Base-by-base conservation (phyloP, 2,329 filamentous ascomycete genomes). In the Anthostomella pinea region DNA sequence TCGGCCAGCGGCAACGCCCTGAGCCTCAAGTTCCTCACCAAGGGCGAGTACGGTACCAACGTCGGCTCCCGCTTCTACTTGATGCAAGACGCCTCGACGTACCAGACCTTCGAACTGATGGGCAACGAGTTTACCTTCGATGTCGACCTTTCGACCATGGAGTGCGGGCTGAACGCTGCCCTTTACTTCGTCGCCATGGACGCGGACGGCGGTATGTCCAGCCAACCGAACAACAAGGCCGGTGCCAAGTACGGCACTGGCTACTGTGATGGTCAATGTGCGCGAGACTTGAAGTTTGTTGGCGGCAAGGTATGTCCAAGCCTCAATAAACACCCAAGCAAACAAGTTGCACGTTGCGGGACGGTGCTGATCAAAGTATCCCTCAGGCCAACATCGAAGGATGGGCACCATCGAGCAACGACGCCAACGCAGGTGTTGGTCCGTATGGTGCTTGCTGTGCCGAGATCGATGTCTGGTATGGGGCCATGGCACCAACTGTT, bases 111-210 rank as follows among this genome's bases (percentile, higher is more conserved):
- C 62, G 69, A 74, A 39, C 64, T 81, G 35, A 65, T 72, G 45
- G 74, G 73, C 60, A 68, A 75, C 52, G 79, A 83, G 56, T 75
- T 83, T 57, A 72, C 75, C 22, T 81, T 83, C 46, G 77, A 81
- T 36, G 77, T 82, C 11, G 79, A 83, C 54, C 69, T 80, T 22
- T 81, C 78, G 19, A 71, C 73, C 41, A 67, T 82, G 22, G 56
- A 57, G 35, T 83, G 80, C 49, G 80, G 80, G 43, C 60, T 83
- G 37, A 83, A 84, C 59, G 79, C 78, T 34, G 79, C 79, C 22
- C 60, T 83, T 17, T 82, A 83, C 59, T 67, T 75, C 37, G 65
- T 70, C 32, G 60, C 68, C 49, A 79, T 80, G 76, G 69, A 75
- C 30, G 65, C 67, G 19, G 73, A 77, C 38, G 75, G 75, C 45